Evolutionary conservation across 306 rosid species (phyloP).

Genomic region (Sicyos edulis): DNA sequence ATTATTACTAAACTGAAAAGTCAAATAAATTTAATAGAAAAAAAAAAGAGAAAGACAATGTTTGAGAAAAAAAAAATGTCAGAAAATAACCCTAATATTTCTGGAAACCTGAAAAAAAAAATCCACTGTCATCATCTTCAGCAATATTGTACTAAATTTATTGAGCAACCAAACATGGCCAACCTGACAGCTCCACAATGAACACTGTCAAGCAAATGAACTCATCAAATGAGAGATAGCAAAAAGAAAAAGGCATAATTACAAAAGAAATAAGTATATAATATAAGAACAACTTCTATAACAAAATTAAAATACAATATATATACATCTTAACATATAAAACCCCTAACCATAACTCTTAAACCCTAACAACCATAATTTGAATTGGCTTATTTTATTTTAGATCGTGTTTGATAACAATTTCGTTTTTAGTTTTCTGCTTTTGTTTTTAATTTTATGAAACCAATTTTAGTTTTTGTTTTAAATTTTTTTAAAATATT

Average conservation of each 20-base stretch:
- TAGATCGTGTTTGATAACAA: too few species aligned
- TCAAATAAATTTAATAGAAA: neutral
- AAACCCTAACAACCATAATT: too few species aligned
- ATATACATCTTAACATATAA: too few species aligned
- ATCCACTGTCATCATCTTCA: too few species aligned
- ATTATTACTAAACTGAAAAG: neutral
- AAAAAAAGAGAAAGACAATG: constrained; percentile 12
- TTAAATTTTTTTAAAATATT: too few species aligned
- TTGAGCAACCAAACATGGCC: constrained; percentile 52
- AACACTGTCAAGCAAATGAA: constrained; percentile 19
- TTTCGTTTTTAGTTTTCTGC: too few species aligned
- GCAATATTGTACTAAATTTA: constrained; percentile 19
- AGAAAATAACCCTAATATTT: neutral
- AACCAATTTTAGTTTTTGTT: too few species aligned
- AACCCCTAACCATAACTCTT: too few species aligned
- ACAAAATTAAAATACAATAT: too few species aligned
- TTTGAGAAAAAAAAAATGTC: neutral
- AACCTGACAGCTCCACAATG: constrained; percentile 48
- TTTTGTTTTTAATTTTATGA: too few species aligned
- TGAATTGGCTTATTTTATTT: neutral
- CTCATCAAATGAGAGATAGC: neutral
- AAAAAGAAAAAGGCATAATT: neutral
- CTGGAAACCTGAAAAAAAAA: neutral
- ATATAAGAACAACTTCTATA: too few species aligned
- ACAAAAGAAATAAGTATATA: neutral